Evolutionary conservation across 176 grass and related monocot species (phyloP).

Genomic region (Hyparrhenia diplandra): DNA sequence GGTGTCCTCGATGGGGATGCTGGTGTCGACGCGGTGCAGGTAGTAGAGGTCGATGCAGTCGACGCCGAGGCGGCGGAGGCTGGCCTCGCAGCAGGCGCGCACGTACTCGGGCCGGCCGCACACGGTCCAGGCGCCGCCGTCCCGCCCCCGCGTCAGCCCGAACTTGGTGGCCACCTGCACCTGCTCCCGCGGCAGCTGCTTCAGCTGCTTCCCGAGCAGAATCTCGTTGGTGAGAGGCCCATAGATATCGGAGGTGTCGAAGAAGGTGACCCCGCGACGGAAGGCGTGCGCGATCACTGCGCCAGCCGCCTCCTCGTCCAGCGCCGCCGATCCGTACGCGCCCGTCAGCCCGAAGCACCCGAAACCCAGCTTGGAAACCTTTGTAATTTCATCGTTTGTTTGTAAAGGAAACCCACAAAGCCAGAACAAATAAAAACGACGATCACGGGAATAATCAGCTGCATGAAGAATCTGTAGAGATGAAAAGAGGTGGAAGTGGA

Average conservation of each 20-base stretch:
- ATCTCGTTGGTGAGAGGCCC: constrained; percentile 63
- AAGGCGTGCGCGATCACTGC: constrained; percentile 73
- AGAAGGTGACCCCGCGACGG: constrained; percentile 73
- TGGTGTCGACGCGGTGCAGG: constrained; percentile 66
- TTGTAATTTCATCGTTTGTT: no score
- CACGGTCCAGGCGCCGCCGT: not conserved
- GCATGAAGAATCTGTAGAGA: not conserved
- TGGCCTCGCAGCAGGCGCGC: constrained; percentile 65
- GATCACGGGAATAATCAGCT: not conserved
- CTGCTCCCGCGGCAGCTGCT: constrained; percentile 60
- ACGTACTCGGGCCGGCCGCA: constrained; percentile 62
- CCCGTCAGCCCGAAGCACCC: constrained; percentile 67
- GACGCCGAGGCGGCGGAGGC: constrained; percentile 50
- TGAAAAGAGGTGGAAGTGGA: not conserved
- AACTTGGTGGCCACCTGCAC: constrained; percentile 90
- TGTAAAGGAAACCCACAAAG: no score
- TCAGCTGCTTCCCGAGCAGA: constrained; percentile 56
- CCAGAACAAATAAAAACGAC: no score
- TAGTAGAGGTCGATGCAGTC: constrained; percentile 80
- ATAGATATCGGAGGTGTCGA: constrained; percentile 79
- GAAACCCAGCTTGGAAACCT: constrained; percentile 86
- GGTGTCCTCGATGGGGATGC: constrained; percentile 68
- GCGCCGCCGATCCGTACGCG: constrained; percentile 42
- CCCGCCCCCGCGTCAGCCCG: constrained; percentile 36
- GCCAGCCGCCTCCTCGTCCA: constrained; percentile 37